phyloP scores from a whole-genome alignment of 2,329 filamentous ascomycete species.

The Periconia digitata region DNA sequence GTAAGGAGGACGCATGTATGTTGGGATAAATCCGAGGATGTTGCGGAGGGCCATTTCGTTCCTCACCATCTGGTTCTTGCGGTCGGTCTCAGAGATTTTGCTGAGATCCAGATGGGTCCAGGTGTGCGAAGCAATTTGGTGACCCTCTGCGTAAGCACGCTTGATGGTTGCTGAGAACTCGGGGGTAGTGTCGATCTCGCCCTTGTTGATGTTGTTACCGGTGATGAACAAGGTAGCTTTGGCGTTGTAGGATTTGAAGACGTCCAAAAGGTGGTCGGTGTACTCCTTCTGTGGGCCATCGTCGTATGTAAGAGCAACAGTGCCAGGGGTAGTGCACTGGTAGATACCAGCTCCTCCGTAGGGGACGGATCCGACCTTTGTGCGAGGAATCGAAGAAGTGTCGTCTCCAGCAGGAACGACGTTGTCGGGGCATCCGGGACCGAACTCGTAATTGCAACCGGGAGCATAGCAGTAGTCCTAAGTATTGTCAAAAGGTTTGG shows the following conservation, averaged over 20 bases:
- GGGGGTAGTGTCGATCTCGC: constrained; percentile 55
- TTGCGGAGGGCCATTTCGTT: constrained; percentile 59
- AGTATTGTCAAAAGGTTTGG: constrained; percentile 35
- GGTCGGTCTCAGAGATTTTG: constrained; percentile 46
- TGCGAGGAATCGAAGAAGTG: constrained; percentile 56
- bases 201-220: constrained; percentile 59
- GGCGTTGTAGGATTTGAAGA: constrained; percentile 60
- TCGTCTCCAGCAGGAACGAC: constrained; percentile 56
- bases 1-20: constrained; percentile 56
- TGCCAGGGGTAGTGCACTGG: constrained; percentile 54
- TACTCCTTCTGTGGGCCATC: constrained; percentile 64
- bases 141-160: constrained; percentile 57
- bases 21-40: constrained; percentile 58
- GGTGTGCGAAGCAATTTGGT: constrained; percentile 63
- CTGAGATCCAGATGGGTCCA: constrained; percentile 57
- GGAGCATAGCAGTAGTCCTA: constrained; percentile 62
- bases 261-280: constrained; percentile 63
- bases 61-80: constrained; percentile 54
- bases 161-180: constrained; percentile 55
- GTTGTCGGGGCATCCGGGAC: constrained; percentile 64
- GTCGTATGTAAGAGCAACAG: constrained; percentile 67
- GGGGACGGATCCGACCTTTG: constrained; percentile 55
- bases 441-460: constrained; percentile 63
- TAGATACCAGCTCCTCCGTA: constrained; percentile 63
- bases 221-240: constrained; percentile 71